Evolutionary conservation across 2,329 filamentous ascomycete species (phyloP).

Genomic region (Trichophyton benhamiae): DNA sequence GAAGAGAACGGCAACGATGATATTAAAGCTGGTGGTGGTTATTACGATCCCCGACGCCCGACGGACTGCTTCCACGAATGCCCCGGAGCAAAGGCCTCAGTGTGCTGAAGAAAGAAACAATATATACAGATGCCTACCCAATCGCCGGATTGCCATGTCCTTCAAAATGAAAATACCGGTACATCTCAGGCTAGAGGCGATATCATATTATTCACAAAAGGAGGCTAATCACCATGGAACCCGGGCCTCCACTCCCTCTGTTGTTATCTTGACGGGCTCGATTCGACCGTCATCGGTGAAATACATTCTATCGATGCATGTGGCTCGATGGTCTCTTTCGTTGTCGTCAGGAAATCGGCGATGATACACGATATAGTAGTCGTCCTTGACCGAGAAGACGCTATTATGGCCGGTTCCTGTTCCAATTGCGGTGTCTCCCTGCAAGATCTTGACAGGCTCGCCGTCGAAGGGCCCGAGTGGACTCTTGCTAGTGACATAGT

Average conservation of each 20-base stretch:
- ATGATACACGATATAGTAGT: conserved; percentile 39
- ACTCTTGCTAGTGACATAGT: conserved; percentile 31
- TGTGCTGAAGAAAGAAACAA: background rate
- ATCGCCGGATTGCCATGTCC: background rate
- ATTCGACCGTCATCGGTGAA: conserved; percentile 37
- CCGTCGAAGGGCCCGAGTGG: conserved; percentile 34
- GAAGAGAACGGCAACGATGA: conserved; percentile 43
- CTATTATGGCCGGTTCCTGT: conserved; percentile 33
- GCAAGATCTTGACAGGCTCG: conserved; percentile 27
- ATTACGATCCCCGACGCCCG: conserved; percentile 42
- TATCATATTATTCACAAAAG: background rate
- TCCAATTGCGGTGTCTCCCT: conserved; percentile 17
- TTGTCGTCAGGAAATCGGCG: conserved; percentile 35
- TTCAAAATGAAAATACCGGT: background rate
- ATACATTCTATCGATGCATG: conserved; percentile 39
- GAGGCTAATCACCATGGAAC: conserved; percentile 1
- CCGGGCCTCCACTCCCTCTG: conserved; percentile 18
- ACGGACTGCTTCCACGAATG: conserved; percentile 38
- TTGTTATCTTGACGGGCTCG: conserved; percentile 30
- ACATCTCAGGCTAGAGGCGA: background rate
- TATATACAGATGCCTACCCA: too few species aligned
- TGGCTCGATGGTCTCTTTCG: conserved; percentile 36
- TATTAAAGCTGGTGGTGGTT: conserved; percentile 26
- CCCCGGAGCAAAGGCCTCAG: conserved; percentile 4
- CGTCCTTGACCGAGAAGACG: conserved; percentile 29